Evolutionary conservation across 2,329 filamentous ascomycete species (phyloP), one percentile per base, ranked within the genome.

Genomic region (Phoma herbarum): DNA sequence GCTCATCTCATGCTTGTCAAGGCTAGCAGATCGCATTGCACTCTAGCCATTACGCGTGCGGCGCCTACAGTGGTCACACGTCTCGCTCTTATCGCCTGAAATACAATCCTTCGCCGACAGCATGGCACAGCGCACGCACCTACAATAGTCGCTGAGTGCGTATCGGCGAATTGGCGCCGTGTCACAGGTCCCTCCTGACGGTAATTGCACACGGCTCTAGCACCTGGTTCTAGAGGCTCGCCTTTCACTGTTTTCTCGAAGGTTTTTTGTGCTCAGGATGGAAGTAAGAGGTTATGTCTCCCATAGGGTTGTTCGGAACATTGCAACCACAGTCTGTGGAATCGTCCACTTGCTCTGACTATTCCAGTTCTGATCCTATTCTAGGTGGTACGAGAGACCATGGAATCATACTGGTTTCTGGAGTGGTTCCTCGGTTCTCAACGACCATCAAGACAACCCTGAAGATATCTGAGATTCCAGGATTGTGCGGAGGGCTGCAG

Each of bases 81-180:
- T 33, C 31, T 16, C 33, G 44, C 18, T 22, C 31, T 29, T 41
- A 26, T 52, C 33, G 54, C 47, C 47, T 52, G 7, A 41, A 6
- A 18, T 22, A 9, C 42, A 42, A 41, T 57, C 41, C 53, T 51
- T 46, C 25, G 47, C 47, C 47, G 29, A 39, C 52, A 49, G 39
- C 52, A 44, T 29, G 35, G 48, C 48, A 44, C 20, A 52, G 12
- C 23, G 12, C 25, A 25, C 39, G 45, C 25, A 25, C 39, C 37
- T 46, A 28, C 22, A n/a, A 44, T 12, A 14, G 29, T 28, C 9
- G 23, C 22, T 45, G 46, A 16, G n/a, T 7, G 18, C 37, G 44
- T 35, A 28, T 22, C 28, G 45, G 45, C 26, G 31, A 28, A 7
- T 7, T 33, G 20, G 10, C 10, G 35, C 14, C 16, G 20, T 23